phyloP scores from a whole-genome alignment of 1,139 yeast genomes.

The Candida dubliniensis region DNA sequence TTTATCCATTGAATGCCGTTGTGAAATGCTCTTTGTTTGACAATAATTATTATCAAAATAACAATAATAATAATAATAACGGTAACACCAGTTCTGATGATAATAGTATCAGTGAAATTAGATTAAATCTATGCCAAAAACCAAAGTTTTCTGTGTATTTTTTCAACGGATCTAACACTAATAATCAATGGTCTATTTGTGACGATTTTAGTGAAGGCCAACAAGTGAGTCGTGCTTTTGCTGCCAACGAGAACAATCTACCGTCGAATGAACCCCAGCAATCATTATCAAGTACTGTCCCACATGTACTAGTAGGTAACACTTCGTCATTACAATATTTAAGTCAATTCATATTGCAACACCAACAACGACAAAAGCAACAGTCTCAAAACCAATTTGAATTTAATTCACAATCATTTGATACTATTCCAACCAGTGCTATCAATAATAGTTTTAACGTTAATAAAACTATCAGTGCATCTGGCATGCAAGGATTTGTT shows the following conservation, averaged over 20 bases:
- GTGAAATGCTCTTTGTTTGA: conserved; percentile 49
- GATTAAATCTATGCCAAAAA: conserved; percentile 52
- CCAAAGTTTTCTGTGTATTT: conserved; percentile 80
- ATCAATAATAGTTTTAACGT: neutral
- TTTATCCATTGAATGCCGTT: conserved; percentile 56
- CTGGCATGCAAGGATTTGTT: neutral
- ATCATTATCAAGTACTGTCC: conserved; percentile 27
- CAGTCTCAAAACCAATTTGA: conserved; percentile 4
- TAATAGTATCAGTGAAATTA: conserved; percentile 41
- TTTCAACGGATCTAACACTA: conserved; percentile 48
- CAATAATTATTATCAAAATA: conserved; percentile 39
- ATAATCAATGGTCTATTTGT: conserved; percentile 79
- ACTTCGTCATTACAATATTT: conserved; percentile 53
- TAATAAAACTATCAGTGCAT: neutral
- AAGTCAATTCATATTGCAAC: conserved; percentile 44
- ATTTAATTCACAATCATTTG: neutral
- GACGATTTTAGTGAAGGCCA: conserved; percentile 83
- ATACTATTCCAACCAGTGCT: conserved; percentile 1
- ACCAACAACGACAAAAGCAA: conserved; percentile 6
- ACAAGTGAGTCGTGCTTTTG: conserved; percentile 67
- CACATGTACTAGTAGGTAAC: conserved; percentile 56
- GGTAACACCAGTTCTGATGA: neutral
- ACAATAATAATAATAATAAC: neutral
- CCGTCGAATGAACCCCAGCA: neutral
- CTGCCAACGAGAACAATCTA: conserved; percentile 25